Base-by-base conservation (phyloP, 208 protist species). In the Crithidia sp. region DNA sequence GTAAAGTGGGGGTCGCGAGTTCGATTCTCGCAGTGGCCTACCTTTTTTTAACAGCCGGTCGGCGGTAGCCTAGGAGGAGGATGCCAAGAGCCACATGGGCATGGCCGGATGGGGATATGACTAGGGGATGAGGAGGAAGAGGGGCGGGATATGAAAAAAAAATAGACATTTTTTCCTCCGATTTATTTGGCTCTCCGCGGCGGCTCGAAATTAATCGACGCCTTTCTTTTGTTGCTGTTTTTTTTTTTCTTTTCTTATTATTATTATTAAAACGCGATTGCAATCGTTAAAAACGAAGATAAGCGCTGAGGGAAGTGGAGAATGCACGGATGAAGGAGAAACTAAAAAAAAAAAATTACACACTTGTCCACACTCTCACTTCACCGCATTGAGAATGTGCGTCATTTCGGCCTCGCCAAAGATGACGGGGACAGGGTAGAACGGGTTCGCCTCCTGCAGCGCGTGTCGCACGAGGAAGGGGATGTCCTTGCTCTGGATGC, bases 1-100 rank as follows among this genome's bases (percentile, higher is more conserved):
- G 94, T 96, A 97, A 97, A 97, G 90, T 94, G 90, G 90, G 92
- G 95, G 93, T 96, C 95, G 88, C 90, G 91, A 96, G 93, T 97
- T 95, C 93, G 90, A 97, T 97, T 97, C 93, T 96, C 91, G 90
- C 89, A 97, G 90, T 95, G 89, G 93, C 90, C 93, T 97, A 19
- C 0, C 17, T 67, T 85, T 85, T 85, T 84, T 13, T 40, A 5
- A n/a, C n/a, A n/a, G n/a, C n/a, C n/a, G n/a, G n/a, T n/a, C n/a
- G n/a, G n/a, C n/a, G n/a, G n/a, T n/a, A n/a, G n/a, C n/a, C n/a
- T n/a, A n/a, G n/a, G n/a, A n/a, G n/a, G n/a, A n/a, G n/a, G n/a
- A n/a, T 36, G 28, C 47, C 16, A 10, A 49, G 41, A 49, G 53
- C 12, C 4, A 56, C 5, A 53, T n/a, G n/a, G 17, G 17, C 40